Percentiles rank a stretch among this genome's conserved stretches.
phyloP scores from a whole-genome alignment of 805 yeast species.

The Wickerhamomyces xylosicus region DNA sequence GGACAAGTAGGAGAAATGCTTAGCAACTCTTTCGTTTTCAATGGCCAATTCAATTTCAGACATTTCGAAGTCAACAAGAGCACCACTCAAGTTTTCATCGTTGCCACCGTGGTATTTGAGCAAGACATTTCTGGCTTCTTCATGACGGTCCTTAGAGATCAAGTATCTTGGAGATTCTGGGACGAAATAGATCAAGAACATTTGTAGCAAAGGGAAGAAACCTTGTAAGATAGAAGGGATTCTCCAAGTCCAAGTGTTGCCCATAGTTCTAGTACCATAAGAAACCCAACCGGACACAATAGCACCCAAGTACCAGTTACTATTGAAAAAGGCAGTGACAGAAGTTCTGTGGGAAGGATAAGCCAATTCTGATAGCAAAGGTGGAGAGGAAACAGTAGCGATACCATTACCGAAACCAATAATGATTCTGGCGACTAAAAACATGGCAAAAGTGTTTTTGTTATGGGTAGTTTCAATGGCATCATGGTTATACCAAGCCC shows the following conservation, averaged over 20 bases:
- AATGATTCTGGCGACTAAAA: constrained; percentile 27
- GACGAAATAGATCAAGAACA: constrained; percentile 24
- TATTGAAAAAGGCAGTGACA: constrained; percentile 36
- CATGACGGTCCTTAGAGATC: constrained; percentile 29
- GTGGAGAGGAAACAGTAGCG: constrained; percentile 35
- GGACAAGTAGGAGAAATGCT: constrained; percentile 27
- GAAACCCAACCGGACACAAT: constrained; percentile 41
- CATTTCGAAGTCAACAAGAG: constrained; percentile 28
- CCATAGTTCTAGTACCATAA: constrained; percentile 29
- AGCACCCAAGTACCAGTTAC: constrained; percentile 46
- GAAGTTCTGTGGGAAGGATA: constrained; percentile 34
- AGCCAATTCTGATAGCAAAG: constrained; percentile 41
- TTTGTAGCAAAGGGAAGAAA: constrained; percentile 32
- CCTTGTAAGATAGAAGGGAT: constrained; percentile 45
- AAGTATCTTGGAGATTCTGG: constrained; percentile 43
- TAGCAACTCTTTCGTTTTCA: constrained; percentile 28
- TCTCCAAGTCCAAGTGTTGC: constrained; percentile 36
- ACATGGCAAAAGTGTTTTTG: constrained; percentile 15
- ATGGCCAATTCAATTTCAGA: constrained; percentile 29
- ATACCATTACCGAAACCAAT: constrained; percentile 38
- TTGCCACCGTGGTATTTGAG: constrained; percentile 29
- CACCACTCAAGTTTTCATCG: constrained; percentile 14
- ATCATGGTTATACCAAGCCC: constrained; percentile 9
- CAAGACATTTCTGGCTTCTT: constrained; percentile 33
- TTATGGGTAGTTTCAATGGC: constrained; percentile 1